Evolutionary conservation across 345 rosid genomes (phyloP).

Genomic region (Euphorbia lathyris): DNA sequence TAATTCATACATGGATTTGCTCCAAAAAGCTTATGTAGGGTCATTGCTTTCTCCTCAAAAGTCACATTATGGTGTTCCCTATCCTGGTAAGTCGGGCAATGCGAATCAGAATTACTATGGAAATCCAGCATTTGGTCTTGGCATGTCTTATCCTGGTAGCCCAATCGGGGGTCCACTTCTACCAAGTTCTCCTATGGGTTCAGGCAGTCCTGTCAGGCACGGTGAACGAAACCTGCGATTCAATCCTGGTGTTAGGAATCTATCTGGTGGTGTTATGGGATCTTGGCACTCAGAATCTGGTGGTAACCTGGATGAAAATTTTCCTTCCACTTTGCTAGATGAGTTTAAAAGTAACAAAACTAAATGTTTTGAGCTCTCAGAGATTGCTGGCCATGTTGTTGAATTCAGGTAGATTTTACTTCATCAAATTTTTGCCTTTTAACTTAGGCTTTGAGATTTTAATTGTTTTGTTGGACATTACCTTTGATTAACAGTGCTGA

Average conservation of each 20-base stretch:
- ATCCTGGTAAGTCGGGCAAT: conserved; percentile 41
- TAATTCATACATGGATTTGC: conserved; percentile 51
- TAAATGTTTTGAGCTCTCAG: conserved; percentile 67
- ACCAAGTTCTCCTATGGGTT: conserved; percentile 48
- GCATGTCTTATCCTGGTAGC: conserved; percentile 53
- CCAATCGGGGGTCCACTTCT: conserved; percentile 39
- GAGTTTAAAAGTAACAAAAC: conserved; percentile 70
- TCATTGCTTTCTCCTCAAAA: conserved; percentile 44
- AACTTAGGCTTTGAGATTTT: not conserved
- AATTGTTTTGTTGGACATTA: conserved; percentile 10
- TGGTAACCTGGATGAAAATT: conserved; percentile 46
- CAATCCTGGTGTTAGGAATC: conserved; percentile 49
- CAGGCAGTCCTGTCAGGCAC: conserved; percentile 50
- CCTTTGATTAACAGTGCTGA: conserved; percentile 53
- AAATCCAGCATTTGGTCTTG: conserved; percentile 47
- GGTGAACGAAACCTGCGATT: conserved; percentile 47
- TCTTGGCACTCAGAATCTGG: conserved; percentile 54
- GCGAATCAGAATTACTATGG: conserved; percentile 45
- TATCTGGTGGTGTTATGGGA: conserved; percentile 48
- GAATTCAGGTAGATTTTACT: conserved; percentile 56
- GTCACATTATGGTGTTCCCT: conserved; percentile 46
- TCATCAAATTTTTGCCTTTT: not conserved
- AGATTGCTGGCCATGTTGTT: conserved; percentile 68
- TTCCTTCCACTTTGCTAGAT: conserved; percentile 55
- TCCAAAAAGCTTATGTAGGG: conserved; percentile 56